phyloP scores from a whole-genome alignment of 345 rosid genomes.

The Linum usitatissimum region DNA sequence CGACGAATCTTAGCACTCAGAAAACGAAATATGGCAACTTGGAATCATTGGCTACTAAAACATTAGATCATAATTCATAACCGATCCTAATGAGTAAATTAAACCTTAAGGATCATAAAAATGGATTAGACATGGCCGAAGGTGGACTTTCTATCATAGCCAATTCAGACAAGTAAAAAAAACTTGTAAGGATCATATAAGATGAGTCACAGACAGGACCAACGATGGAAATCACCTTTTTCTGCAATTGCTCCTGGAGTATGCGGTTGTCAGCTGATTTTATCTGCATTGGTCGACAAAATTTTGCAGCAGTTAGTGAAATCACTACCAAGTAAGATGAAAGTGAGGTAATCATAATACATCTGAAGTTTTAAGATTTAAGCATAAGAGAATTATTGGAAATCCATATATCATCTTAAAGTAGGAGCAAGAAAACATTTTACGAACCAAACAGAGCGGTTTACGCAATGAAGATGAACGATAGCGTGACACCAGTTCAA shows the following conservation, averaged over 20 bases:
- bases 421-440: too few species aligned
- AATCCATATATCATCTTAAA: too few species aligned
- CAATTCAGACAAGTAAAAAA: too few species aligned
- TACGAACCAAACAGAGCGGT: not conserved
- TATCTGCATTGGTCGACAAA: constrained; percentile 43
- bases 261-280: constrained; percentile 95
- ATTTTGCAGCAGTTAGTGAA: not conserved
- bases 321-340: too few species aligned
- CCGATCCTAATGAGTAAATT: too few species aligned
- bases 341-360: too few species aligned
- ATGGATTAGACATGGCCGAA: constrained; percentile 1
- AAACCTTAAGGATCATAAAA: not conserved
- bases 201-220: constrained; percentile 4
- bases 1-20: constrained; percentile 1
- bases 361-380: too few species aligned
- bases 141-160: not conserved
- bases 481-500: not conserved
- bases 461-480: too few species aligned
- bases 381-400: too few species aligned
- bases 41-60: constrained; percentile 3
- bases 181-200: not conserved
- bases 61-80: not conserved
- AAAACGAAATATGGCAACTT: not conserved
- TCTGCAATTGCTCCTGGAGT: constrained; percentile 91
- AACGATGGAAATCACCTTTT: constrained; percentile 42